Base-by-base conservation (phyloP, 2,329 filamentous ascomycete genomes). In the Paecilomyces dactylethromorphus region DNA sequence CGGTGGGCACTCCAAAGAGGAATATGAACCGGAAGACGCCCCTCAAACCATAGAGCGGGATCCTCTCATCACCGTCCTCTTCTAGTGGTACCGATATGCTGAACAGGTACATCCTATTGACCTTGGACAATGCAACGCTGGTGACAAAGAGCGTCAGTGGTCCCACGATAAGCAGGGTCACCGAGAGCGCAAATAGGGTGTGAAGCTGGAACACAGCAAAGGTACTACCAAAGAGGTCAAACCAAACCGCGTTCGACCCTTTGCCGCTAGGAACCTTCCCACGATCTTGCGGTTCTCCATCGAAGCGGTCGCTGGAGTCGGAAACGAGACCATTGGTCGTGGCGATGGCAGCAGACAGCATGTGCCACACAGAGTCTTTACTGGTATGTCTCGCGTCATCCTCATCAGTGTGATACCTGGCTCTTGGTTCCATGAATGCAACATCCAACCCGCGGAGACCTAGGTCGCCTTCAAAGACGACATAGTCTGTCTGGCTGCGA, bases 91-190 rank as follows among this genome's bases (percentile, higher is more conserved):
- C 81, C 58, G 83, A 83, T 56, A 86, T 83, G 3, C 89, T 83
- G 71, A 97, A 96, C 58, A 93, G 84, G 74, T 97, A 99, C 77
- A 92, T 91, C 77, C 91, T 96, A 73, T 92, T 91, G 8, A 81
- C 78, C 59, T 84, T 85, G 52, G 83, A 81, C 3, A 97, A 80
- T 26, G 90, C 69, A 59, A 90, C 85, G 7, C 88, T 86, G 1
- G 93, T 79, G 2, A 87, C 70, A 13, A 91, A 79, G 24, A 97
- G 78, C 2, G 88, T 77, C 53, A 97, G 71, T 0, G 93, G 93
- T 0, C 89, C 86, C 21, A 87, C 87, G 21, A 96, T 87, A 21
- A 97, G 84, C 12, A 97, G 76, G 0, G 90, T 89, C 29, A 97
- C 82, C 4, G 91, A 92, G 76, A 94, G 86, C 3, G 91, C 92